Evolutionary conservation across 176 grass and related monocot species (phyloP).

Genomic region (Tuctoria greenei): DNA sequence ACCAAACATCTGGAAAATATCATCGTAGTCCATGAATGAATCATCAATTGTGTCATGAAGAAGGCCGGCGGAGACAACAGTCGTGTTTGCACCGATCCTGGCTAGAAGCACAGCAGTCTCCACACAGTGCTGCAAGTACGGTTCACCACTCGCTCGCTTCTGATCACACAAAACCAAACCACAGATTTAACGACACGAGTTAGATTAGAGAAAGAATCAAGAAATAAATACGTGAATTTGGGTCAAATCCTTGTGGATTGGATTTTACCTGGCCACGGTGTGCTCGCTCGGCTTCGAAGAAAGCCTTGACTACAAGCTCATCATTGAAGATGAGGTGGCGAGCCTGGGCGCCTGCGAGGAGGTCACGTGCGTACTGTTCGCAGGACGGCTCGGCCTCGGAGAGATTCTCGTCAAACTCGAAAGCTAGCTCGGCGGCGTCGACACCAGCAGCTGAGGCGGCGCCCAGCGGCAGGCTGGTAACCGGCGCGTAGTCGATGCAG

Average conservation of each 20-base stretch:
- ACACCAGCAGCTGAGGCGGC: constrained; percentile 24
- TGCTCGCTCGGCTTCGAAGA: constrained; percentile 68
- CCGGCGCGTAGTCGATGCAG: constrained; percentile 65
- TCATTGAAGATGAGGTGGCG: constrained; percentile 73
- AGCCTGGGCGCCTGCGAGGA: constrained; percentile 55
- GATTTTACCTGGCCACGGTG: constrained; percentile 70
- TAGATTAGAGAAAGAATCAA: not conserved
- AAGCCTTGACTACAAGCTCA: constrained; percentile 80
- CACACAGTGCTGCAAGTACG: constrained; percentile 87
- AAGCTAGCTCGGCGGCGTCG: constrained; percentile 41
- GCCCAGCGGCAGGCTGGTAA: constrained; percentile 37
- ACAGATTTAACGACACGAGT: constrained; percentile 24
- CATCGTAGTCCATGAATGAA: constrained; percentile 73
- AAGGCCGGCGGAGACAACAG: constrained; percentile 72
- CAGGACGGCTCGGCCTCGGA: constrained; percentile 36
- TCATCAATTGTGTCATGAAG: constrained; percentile 93
- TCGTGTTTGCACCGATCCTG: constrained; percentile 63
- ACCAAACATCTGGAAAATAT: constrained; percentile 78
- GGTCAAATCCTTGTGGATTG: not conserved
- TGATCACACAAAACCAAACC: constrained; percentile 40
- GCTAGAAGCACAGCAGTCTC: constrained; percentile 84
- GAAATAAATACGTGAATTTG: not conserved
- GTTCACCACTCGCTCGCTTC: constrained; percentile 82
- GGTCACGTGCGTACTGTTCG: constrained; percentile 47
- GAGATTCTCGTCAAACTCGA: constrained; percentile 50